phyloP scores from a whole-genome alignment of 2,329 filamentous ascomycete species.

The Pestalotiopsis sp. region DNA sequence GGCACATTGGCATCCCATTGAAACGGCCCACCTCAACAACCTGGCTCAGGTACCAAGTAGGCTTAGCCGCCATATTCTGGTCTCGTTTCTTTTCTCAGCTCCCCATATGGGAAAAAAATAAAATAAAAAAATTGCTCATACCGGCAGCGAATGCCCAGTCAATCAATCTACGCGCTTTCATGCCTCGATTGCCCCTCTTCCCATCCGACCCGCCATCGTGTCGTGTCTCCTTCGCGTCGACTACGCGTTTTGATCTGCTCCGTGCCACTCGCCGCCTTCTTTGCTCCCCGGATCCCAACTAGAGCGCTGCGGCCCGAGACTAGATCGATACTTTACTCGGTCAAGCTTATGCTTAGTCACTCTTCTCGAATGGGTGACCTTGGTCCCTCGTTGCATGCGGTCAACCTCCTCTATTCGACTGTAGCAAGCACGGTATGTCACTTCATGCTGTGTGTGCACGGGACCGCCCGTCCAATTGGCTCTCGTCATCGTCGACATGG shows the following conservation, averaged over 20 bases:
- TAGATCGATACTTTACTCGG: background rate
- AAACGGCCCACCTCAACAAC: background rate
- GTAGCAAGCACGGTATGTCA: background rate
- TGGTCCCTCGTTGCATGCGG: background rate
- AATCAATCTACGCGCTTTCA: background rate
- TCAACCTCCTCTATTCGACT: background rate
- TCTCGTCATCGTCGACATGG: background rate
- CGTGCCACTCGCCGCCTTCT: background rate
- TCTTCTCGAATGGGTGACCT: background rate
- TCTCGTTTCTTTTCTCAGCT: background rate
- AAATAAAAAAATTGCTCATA: too few species aligned
- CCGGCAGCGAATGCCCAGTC: background rate
- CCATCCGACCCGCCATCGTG: background rate
- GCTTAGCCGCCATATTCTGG: background rate
- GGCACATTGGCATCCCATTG: background rate
- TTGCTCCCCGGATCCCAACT: background rate
- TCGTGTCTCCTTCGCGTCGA: background rate
- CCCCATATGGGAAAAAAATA: background rate
- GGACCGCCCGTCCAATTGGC: background rate
- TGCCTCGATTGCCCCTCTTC: background rate
- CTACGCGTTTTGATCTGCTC: background rate
- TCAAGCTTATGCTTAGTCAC: background rate
- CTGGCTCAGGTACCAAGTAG: background rate
- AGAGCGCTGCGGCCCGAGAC: background rate
- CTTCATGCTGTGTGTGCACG: background rate